Evolutionary conservation across 176 grass and related monocot species (phyloP), one percentile per base, ranked within the genome.

Genomic region (Oryza meridionalis): DNA sequence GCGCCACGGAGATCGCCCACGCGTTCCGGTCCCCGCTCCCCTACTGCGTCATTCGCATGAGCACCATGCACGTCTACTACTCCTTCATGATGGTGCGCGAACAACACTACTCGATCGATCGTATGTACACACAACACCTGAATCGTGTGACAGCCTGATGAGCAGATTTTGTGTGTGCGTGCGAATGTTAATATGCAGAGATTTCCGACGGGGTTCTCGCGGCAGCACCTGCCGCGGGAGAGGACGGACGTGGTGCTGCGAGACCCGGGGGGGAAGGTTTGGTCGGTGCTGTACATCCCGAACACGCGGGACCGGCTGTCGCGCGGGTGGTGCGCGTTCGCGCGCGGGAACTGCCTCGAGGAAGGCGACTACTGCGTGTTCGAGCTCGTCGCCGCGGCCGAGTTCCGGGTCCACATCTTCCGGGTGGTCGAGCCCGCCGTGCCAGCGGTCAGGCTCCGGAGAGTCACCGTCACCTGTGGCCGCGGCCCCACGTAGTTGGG

Each of bases 301-400:
- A 81, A 73, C 73, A 81, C 71, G 25, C 70, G 88, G 78, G 91
- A 92, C 87, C 69, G 70, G 26, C 82, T 97, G 59, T 90, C 90
- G 10, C 82, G 87, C 82, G 92, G 90, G 17, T 97, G 94, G 94
- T 75, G 83, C 76, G 85, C 89, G 6, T 97, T 97, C 84, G 80
- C 85, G 70, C 74, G 85, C 7, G 92, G 86, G 15, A 94, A 97
- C 85, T 88, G 77, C 88, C 89, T 97, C 9, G 88, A 97, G 88
- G 88, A 92, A 97, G 86, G 86, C 9, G 94, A 97, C 81, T 94
- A 84, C 69, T 97, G 94, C 80, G 92, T 81, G 22, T 97, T 97
- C 78, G 88, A 94, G 90, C 90, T 97, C 78, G 76, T 83, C 35
- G 84, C 21, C 72, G 72, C 89, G 0, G 53, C 82, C 69, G 90